phyloP scores from a whole-genome alignment of 2,329 filamentous ascomycete genomes.

The Colletotrichum spaethianum region DNA sequence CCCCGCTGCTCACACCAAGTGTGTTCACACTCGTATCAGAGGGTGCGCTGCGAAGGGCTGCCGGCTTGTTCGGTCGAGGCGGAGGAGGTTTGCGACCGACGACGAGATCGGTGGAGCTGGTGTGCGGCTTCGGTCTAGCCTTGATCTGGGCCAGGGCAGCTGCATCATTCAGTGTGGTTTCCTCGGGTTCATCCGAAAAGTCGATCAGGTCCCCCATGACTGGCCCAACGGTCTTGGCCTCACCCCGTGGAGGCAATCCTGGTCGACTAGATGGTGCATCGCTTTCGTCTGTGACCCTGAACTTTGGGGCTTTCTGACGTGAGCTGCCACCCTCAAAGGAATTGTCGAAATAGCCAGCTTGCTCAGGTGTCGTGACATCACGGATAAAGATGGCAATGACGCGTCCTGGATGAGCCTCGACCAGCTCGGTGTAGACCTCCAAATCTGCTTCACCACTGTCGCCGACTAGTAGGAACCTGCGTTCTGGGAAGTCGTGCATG shows the following conservation, averaged over 20 bases:
- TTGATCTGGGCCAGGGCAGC: constrained; percentile 49
- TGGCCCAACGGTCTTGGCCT: constrained; percentile 51
- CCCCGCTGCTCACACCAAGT: constrained; percentile 7
- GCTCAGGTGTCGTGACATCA: constrained; percentile 88
- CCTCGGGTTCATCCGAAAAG: constrained; percentile 67
- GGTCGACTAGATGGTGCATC: constrained; percentile 48
- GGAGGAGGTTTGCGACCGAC: constrained; percentile 46
- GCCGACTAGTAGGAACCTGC: constrained; percentile 91
- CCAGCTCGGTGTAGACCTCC: constrained; percentile 97
- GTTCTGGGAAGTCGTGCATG: constrained; percentile 88
- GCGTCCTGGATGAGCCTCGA: constrained; percentile 83
- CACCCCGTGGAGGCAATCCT: constrained; percentile 49
- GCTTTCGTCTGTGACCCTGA: constrained; percentile 34
- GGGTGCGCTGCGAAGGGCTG: constrained; percentile 63
- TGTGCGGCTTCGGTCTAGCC: constrained; percentile 41
- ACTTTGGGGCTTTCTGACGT: constrained; percentile 46
- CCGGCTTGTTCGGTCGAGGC: constrained; percentile 71
- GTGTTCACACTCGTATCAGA: constrained; percentile 47
- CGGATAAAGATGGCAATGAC: constrained; percentile 93
- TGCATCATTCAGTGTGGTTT: constrained; percentile 53
- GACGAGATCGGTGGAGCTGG: constrained; percentile 49
- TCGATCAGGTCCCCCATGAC: constrained; percentile 74
- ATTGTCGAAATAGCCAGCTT: constrained; percentile 83
- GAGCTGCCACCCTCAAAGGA: constrained; percentile 51
- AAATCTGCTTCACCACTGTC: constrained; percentile 98